phyloP scores from a whole-genome alignment of 306 rosid genomes.

The Carpinus fangiana region DNA sequence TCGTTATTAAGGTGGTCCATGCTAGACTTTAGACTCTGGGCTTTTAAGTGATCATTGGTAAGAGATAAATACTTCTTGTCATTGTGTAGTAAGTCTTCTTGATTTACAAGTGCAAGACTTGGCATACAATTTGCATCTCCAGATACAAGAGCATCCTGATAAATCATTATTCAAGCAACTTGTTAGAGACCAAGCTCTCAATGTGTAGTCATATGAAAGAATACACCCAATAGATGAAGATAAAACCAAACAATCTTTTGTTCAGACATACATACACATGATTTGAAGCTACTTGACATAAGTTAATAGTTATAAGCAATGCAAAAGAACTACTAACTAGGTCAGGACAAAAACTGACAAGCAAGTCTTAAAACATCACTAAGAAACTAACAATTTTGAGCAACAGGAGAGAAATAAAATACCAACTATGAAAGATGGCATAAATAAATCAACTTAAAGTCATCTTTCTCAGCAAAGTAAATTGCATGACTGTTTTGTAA shows the following conservation, averaged over 20 bases:
- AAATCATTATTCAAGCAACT: constrained; percentile 30
- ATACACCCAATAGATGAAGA: constrained; percentile 7
- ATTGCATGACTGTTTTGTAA: neutral
- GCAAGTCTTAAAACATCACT: neutral
- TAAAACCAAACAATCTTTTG: constrained; percentile 9
- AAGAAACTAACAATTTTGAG: neutral
- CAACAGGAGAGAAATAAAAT: neutral
- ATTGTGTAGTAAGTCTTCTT: constrained; percentile 40
- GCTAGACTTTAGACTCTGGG: constrained; percentile 70
- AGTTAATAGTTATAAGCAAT: neutral
- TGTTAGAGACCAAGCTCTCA: constrained; percentile 25
- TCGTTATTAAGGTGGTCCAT: constrained; percentile 72
- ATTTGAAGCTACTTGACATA: neutral
- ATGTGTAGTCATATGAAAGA: constrained; percentile 16
- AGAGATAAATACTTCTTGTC: constrained; percentile 57
- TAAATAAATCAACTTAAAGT: neutral
- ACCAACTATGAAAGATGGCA: neutral
- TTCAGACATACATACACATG: neutral
- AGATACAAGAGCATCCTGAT: constrained; percentile 53
- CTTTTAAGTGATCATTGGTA: constrained; percentile 39
- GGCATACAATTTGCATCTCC: constrained; percentile 42
- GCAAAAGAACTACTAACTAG: neutral
- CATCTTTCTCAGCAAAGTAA: constrained; percentile 11
- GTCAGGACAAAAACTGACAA: neutral
- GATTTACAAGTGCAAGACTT: constrained; percentile 34